Evolutionary conservation across 2,329 filamentous ascomycete species (phyloP).

Genomic region (Microdochium nivale): DNA sequence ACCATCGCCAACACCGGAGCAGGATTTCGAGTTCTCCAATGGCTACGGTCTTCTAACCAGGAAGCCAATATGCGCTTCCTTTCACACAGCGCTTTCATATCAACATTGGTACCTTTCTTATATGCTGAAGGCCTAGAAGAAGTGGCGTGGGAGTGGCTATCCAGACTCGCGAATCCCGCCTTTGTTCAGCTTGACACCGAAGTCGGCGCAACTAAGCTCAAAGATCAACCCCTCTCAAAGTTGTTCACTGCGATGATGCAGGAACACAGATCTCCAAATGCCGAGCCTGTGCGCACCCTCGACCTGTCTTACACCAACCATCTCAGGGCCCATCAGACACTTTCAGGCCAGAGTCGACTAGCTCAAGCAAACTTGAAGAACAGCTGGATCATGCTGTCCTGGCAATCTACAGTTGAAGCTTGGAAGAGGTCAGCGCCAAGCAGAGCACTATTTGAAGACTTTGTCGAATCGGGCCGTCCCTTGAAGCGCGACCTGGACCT

Average conservation of each 20-base stretch:
- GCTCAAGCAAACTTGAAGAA: conserved; percentile 27
- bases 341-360: conserved; percentile 23
- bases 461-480: conserved; percentile 36
- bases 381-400: conserved; percentile 40
- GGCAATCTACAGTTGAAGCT: conserved; percentile 42
- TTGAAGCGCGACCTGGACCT: conserved; percentile 32
- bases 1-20: conserved; percentile 33
- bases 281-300: conserved; percentile 12
- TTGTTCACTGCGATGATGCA: conserved; percentile 31
- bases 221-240: conserved; percentile 21
- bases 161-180: conserved; percentile 21
- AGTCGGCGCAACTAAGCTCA: conserved; percentile 7
- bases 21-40: conserved; percentile 39
- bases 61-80: conserved; percentile 39
- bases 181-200: conserved; percentile 9
- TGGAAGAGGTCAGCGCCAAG: conserved; percentile 36
- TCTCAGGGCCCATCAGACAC: conserved; percentile 31
- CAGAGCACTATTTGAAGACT: conserved; percentile 40
- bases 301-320: conserved; percentile 29
- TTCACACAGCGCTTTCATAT: conserved; percentile 25
- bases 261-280: conserved; percentile 6
- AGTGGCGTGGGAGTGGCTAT: conserved; percentile 44
- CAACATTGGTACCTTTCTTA: conserved; percentile 37
- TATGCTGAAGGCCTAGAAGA: conserved; percentile 43
- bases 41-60: conserved; percentile 42